Evolutionary conservation across 495 filamentous ascomycete genomes (phyloP).

Genomic region (Friedmanniomyces endolithicus): DNA sequence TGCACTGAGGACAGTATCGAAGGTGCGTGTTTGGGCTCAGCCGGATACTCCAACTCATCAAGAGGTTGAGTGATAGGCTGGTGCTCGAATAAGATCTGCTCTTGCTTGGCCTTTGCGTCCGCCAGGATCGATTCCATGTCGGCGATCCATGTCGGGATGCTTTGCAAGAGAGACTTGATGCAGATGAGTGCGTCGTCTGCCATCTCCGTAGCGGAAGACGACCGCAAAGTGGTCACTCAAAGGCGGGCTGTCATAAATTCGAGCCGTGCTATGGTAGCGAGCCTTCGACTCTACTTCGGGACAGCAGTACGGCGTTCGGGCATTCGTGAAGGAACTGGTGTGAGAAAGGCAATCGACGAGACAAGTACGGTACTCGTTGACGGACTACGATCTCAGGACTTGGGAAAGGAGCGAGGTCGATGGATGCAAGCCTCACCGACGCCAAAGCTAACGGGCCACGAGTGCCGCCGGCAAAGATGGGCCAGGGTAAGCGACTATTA

Average conservation of each 20-base stretch:
- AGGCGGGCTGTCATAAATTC: neutral
- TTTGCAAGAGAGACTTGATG: slow-evolving; percentile 12
- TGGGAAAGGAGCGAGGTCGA: neutral
- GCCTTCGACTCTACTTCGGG: neutral
- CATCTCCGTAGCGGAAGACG: slow-evolving; percentile 1
- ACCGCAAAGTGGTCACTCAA: neutral
- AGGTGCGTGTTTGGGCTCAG: neutral
- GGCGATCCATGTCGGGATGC: slow-evolving; percentile 15
- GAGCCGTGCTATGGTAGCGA: neutral
- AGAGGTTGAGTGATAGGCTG: neutral
- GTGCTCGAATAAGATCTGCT: slow-evolving; percentile 4
- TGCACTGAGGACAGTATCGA: neutral
- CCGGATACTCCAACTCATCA: neutral
- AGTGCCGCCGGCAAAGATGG: neutral
- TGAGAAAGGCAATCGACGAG: no score
- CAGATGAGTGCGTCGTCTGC: slow-evolving; percentile 14
- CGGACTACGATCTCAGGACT: neutral
- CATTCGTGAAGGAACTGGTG: neutral
- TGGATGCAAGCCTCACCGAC: neutral
- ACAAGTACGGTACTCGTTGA: no score
- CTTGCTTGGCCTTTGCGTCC: neutral
- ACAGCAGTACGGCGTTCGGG: neutral
- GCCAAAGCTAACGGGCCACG: neutral
- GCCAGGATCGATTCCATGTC: slow-evolving; percentile 10
- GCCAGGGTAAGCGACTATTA: neutral